phyloP scores from a whole-genome alignment of 2,329 filamentous ascomycete species.

The Epichloe sibirici region DNA sequence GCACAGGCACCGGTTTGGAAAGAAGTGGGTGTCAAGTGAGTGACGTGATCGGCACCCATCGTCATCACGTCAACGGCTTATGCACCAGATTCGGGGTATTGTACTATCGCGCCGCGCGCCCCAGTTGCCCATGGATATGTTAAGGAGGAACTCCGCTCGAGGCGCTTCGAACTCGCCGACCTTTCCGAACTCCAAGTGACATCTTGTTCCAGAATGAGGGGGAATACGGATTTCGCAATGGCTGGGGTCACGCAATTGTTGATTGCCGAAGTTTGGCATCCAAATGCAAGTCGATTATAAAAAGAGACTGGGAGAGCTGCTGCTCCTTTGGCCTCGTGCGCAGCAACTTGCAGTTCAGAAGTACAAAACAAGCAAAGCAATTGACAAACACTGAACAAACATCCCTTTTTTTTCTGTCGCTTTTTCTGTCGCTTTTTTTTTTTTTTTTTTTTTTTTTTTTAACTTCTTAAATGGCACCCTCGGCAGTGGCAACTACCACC shows the following conservation, averaged over 20 bases:
- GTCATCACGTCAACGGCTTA: conserved; percentile 9
- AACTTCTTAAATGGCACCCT: conserved; percentile 10
- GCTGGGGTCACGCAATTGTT: conserved; percentile 1
- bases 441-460: no score
- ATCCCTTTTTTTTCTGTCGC: no score
- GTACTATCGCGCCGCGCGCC: not conserved
- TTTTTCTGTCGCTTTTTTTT: no score
- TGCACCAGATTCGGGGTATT: not conserved
- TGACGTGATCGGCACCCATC: conserved; percentile 11
- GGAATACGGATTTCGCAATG: not conserved
- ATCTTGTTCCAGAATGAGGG: not conserved
- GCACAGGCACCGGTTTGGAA: not conserved
- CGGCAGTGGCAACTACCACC: conserved; percentile 8
- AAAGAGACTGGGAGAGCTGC: not conserved
- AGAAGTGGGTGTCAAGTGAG: not conserved
- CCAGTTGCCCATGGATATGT: not conserved
- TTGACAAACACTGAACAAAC: not conserved
- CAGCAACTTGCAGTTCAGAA: not conserved
- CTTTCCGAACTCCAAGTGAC: not conserved
- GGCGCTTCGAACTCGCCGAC: not conserved
- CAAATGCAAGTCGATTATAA: not conserved
- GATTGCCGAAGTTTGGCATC: not conserved
- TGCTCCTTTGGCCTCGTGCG: not conserved
- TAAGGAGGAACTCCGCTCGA: not conserved
- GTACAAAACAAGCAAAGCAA: not conserved